These are phyloP conservation scores for Cyberlindnera suaveolens DNA, from an alignment of 805 yeast species.

Conservation along the genomic window DNA sequence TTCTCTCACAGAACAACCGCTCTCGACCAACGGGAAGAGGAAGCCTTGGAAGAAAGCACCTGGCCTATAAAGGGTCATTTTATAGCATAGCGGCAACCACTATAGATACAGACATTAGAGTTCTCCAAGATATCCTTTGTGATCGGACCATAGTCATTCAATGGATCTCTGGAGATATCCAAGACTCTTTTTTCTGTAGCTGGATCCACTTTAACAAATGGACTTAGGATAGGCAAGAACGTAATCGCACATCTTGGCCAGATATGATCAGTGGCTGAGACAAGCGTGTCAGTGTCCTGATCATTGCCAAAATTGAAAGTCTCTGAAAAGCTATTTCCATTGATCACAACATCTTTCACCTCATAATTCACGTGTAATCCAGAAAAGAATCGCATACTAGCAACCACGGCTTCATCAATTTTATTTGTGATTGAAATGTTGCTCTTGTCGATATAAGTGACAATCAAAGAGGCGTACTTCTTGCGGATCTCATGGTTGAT, in stretches of 20 bases:
- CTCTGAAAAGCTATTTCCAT: conserved; percentile 14
- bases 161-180: conserved; percentile 14
- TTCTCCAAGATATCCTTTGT: conserved; percentile 13
- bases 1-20: conserved; percentile 86
- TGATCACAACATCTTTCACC: conserved; percentile 2
- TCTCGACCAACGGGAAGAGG: conserved; percentile 81
- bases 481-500: conserved; percentile 12
- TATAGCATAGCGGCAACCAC: conserved; percentile 15
- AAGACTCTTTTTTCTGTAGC: conserved; percentile 18
- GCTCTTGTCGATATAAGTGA: conserved; percentile 9
- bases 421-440: conserved; percentile 3
- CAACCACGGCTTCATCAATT: conserved; percentile 13
- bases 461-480: conserved; percentile 11
- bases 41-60: conserved; percentile 97
- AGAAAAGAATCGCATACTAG: conserved; percentile 4
- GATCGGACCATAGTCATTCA: conserved; percentile 16
- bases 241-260: conserved; percentile 24
- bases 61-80: conserved; percentile 67
- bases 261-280: conserved; percentile 11
- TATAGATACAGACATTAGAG: conserved; percentile 14
- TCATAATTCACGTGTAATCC: not conserved
- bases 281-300: conserved; percentile 5
- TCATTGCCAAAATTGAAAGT: conserved; percentile 11
- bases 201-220: conserved; percentile 16
- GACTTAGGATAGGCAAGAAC: conserved; percentile 16